Conservation (phyloP, 176 grass and related monocot genomes). For the Phyllostachys edulis region DNA sequence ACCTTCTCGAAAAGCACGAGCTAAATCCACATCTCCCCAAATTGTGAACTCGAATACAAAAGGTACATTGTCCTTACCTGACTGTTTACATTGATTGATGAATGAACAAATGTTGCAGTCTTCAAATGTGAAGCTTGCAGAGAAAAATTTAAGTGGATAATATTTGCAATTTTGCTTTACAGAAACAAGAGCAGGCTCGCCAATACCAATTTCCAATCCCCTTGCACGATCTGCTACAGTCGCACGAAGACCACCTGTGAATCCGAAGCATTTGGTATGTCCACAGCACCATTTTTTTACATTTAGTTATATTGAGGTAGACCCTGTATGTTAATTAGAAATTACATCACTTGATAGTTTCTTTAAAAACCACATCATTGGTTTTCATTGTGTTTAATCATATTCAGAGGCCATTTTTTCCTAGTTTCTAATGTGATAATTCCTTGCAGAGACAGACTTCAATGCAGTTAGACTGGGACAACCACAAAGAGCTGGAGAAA, state of each 20-base stretch:
- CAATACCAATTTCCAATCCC: slow-evolving; percentile 58
- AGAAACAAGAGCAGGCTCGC: slow-evolving; percentile 66
- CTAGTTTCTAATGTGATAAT: slow-evolving; percentile 24
- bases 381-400: neutral
- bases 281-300: neutral
- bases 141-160: neutral
- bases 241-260: slow-evolving; percentile 48
- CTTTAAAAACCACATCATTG: neutral
- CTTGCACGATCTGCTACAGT: slow-evolving; percentile 61
- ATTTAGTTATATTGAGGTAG: neutral
- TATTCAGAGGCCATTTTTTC: neutral
- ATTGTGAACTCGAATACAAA: slow-evolving; percentile 33
- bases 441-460: slow-evolving; percentile 52
- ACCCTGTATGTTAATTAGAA: neutral
- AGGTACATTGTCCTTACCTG: slow-evolving; percentile 26
- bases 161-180: slow-evolving; percentile 24
- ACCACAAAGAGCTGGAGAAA: slow-evolving; percentile 53
- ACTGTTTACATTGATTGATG: neutral
- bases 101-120: neutral
- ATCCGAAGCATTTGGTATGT: slow-evolving; percentile 50
- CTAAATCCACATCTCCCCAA: slow-evolving; percentile 48
- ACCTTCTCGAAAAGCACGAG: slow-evolving; percentile 56
- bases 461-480: slow-evolving; percentile 47
- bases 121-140: slow-evolving; percentile 20
- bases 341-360: neutral